Evolutionary conservation across 352 stramenopile species (phyloP), one percentile per base, ranked within the genome.

Genomic region (Pythium folliculosum): DNA sequence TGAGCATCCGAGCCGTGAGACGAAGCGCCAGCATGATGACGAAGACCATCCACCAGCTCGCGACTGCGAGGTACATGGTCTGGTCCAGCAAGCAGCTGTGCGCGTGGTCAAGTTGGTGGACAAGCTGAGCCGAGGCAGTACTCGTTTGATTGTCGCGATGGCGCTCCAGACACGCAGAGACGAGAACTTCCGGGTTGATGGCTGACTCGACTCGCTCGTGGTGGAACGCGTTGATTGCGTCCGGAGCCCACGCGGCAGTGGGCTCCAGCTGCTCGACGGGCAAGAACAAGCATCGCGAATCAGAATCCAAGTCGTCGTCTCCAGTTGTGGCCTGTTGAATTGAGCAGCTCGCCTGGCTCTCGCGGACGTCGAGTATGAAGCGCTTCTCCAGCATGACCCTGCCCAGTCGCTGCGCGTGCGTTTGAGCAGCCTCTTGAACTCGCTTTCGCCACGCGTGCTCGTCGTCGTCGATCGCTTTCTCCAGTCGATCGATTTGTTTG

Each of bases 31-130:
- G 27, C 40, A 77, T 72, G 10, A 89, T 44, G n/a, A 88, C 69
- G 10, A 82, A 30, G 17, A 89, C 35, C 13, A 91, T 72, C 84
- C 83, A 90, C 82, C 83, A 92, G 22, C 77, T 89, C 21, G 81
- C 62, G 49, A 77, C 27, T 10, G 69, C 75, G 56, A 92, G 67
- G 59, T 92, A 92, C 25, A 91, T 55, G n/a, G 68, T 71, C 48
- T 81, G 76, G 60, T 92, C 84, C 17, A 80, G 68, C 22, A 76
- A 72, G 52, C 84, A 92, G 5, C 73, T 56, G 13, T 88, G 78
- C 2, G 22, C 57, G 23, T 76, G 72, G 19, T 89, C 65, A 21
- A 90, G 47, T 17, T 60, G 57, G 16, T 19, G 13, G 8, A 67
- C 30, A 1, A 51, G 45, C 21, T 51, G 48, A 48, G 45, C 19